Percentiles rank a stretch among this genome's conserved stretches.
Conservation (phyloP, 805 yeast genomes). For the Scheffersomyces lignosus region DNA sequence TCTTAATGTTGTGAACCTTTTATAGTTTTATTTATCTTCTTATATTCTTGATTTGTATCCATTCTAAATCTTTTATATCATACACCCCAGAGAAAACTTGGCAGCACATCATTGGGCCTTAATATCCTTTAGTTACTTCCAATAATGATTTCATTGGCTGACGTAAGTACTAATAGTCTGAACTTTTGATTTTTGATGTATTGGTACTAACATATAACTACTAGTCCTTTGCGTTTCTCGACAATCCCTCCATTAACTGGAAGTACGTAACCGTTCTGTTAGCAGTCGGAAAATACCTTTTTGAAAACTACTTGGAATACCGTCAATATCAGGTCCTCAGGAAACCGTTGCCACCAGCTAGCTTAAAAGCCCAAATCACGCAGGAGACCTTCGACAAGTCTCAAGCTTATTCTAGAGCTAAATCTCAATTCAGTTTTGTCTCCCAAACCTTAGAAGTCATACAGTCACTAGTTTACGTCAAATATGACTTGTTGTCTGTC, state of each 20-base stretch:
- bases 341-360: constrained; percentile 58
- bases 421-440: constrained; percentile 66
- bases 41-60: too few species aligned
- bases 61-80: too few species aligned
- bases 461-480: constrained; percentile 57
- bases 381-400: constrained; percentile 74
- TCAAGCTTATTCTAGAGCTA: constrained; percentile 76
- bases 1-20: too few species aligned
- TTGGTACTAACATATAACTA: constrained; percentile 2
- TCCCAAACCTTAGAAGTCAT: constrained; percentile 50
- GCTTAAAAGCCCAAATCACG: constrained; percentile 67
- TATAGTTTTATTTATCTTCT: too few species aligned
- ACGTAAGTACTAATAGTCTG: too few species aligned
- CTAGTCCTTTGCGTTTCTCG: constrained; percentile 53
- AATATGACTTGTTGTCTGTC: constrained; percentile 51
- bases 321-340: constrained; percentile 75
- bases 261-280: constrained; percentile 71
- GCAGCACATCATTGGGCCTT: too few species aligned
- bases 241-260: constrained; percentile 76
- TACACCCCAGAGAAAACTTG: too few species aligned
- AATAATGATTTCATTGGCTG: too few species aligned
- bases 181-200: too few species aligned
- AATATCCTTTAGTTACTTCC: too few species aligned
- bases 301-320: constrained; percentile 69
- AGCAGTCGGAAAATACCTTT: constrained; percentile 69